Base-by-base conservation (phyloP, 2,329 filamentous ascomycete genomes). In the Scedosporium boydii region DNA sequence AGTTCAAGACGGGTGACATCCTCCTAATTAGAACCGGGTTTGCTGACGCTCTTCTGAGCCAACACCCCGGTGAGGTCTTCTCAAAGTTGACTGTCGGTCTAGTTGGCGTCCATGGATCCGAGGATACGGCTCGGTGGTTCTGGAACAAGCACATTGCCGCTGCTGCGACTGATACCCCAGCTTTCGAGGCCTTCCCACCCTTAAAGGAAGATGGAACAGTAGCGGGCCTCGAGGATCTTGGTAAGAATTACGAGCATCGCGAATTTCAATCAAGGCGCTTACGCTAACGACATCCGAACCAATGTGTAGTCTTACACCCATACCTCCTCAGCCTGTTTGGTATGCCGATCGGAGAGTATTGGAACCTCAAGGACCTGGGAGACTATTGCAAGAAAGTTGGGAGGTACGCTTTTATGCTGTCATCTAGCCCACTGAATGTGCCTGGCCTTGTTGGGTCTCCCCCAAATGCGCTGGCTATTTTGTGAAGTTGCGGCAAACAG, bases 1-100 rank as follows among this genome's bases (percentile, higher is more conserved):
- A 69, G 0, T 81, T 83, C 59, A 73, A 74, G 51, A 72, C 70
- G 2, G 82, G 82, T 2, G 82, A 84, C 61, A 77, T 84, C n/a
- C 71, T 84, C 6, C 76, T 84, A 61, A 70, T 82, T 5, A 75
- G 79, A 18, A 73, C 74, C 42, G 62, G 60, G 3, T 57, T 62
- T n/a, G 26, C 42, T 12, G 59, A 60, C 51, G n/a, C 44, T 21
- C 16, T 60, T 2, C 42, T 53, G 16, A 26, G 51, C 5, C 6
- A 27, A 14, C 23, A n/a, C 9, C 42, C 21, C 3, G 21, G 10
- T 2, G 23, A 10, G 23, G 44, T 48, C 10, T 60, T 60, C 18
- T 29, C 16, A 14, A 18, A 48, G 59, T 18, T 51, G 7, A 34
- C 42, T 27, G 16, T 12, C 16, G 59, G 51, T 3, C 21, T 57